Evolutionary conservation across 768 basidiomycete species (phyloP).

Genomic region (Phallus indusiatus): DNA sequence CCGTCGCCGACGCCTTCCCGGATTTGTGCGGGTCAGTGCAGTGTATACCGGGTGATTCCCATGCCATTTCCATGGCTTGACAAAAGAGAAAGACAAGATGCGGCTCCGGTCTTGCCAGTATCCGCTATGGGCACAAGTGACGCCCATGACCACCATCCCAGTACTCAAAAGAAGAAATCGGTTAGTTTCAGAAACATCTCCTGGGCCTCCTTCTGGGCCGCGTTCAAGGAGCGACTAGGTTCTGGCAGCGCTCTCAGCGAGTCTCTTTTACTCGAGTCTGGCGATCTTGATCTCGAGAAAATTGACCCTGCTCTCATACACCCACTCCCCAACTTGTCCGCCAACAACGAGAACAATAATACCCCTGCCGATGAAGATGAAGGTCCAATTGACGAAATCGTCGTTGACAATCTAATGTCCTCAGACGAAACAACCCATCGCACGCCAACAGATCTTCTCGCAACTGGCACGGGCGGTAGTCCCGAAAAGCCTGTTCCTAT

Average conservation of each 20-base stretch:
- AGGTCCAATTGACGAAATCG: conserved; percentile 55
- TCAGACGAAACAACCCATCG: conserved; percentile 45
- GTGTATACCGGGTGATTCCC: not conserved
- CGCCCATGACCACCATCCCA: conserved; percentile 11
- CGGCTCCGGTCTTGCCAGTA: not conserved
- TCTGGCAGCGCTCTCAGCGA: conserved; percentile 34
- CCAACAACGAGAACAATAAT: conserved; percentile 28
- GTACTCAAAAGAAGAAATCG: conserved; percentile 17
- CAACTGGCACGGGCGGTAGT: conserved; percentile 32
- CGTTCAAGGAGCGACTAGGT: conserved; percentile 23
- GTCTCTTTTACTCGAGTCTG: conserved; percentile 35
- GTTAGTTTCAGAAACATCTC: conserved; percentile 17
- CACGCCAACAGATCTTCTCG: conserved; percentile 39
- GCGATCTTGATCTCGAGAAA: conserved; percentile 1
- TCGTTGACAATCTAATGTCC: conserved; percentile 44
- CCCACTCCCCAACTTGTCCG: not conserved
- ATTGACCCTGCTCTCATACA: not conserved
- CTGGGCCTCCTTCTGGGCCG: conserved; percentile 22
- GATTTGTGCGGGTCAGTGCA: not conserved
- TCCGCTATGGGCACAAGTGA: not conserved
- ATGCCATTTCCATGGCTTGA: not conserved
- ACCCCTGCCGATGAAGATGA: conserved; percentile 22
- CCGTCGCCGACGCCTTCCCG: not conserved
- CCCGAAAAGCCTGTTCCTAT: conserved; percentile 37
- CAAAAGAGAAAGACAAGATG: not conserved